Evolutionary conservation across 2,329 filamentous ascomycete species (phyloP), one percentile per base, ranked within the genome.

Genomic region (Neophaeococcomyces mojaviensis): DNA sequence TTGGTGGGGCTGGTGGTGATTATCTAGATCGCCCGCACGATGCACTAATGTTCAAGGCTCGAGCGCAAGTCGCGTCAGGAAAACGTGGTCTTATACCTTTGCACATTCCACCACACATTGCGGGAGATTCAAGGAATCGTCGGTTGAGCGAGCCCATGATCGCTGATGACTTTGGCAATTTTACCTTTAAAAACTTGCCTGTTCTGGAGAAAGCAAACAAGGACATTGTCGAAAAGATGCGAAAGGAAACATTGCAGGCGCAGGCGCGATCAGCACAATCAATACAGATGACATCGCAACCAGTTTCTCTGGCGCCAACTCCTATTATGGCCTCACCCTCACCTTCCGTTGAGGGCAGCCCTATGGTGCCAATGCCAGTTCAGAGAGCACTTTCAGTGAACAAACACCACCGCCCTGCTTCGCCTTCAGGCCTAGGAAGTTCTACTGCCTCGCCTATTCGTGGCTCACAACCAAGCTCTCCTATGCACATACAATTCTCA

Each of bases 141-240:
- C 78, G 92, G 56, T 73, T 97, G 32, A 97, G 90, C 63, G 92
- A 98, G 64, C 92, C 92, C 1, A 81, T 90, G 13, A 78, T 81
- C 26, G 77, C 83, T 1, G 92, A 98, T 63, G 94, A 98, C 62
- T 98, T 98, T 71, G 92, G 92, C 26, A 88, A 81, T 52, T 98
- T 98, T 65, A 81, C 88, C 32, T 98, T 95, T 74, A 98, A 98
- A 69, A 98, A 98, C 58, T 70, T 98, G 39, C 89, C 90, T 0
- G 90, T 97, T 16, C 74, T 98, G 15, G 92, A 97, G 59, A 97
- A 96, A 65, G 92, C 92, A 45, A 98, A 98, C 67, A 98, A 98
- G 63, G 92, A 98, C 59, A 88, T 97, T 24, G 95, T 98, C 26
- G 89, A 97, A 59, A 97, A 97, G 64, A 73, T 98, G 47, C 82